Evolutionary conservation across 2,329 filamentous ascomycete genomes (phyloP), one percentile per base, ranked within the genome.

Genomic region (Monosporascus cannonballus): DNA sequence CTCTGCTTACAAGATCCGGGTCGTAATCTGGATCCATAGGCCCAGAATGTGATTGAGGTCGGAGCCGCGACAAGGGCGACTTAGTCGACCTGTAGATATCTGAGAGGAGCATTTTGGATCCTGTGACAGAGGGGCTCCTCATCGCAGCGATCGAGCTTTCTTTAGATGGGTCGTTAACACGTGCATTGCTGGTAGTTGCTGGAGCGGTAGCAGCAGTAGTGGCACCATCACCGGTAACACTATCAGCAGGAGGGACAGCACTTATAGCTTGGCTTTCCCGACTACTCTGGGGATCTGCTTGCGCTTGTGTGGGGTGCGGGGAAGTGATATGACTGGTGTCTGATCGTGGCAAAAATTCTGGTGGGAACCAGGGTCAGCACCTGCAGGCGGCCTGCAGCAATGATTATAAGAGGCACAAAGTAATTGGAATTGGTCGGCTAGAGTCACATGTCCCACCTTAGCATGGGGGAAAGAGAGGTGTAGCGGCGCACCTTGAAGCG

Each of bases 1-100:
- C 83, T 61, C 74, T 78, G 64, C 79, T 84, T 48, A 83, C 67
- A 6, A 86, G 73, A 62, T 86, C 83, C 20, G 79, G 75, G 55
- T 85, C 79, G 60, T 83, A 79, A 60, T 83, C 73, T 44, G 70
- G 59, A 47, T 57, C 56, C 45, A 56, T 54, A 50, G 51, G 62
- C 65, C 55, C 62, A 50, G 51, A 61, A 54, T 55, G 66, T 56
- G 60, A 66, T 59, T 61, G 64, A 56, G 71, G 72, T 38, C 79
- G 77, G 52, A 81, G 67, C 62, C 78, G 80, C 54, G 74, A 71
- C 51, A 82, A 69, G 9, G 79, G 77, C 41, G 76, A 76, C 62
- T 75, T 77, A 41, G 78, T 76, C 49, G 75, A 77, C 67, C 77
- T 82, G 67, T 82, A 83, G 49, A 83, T 71, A 61, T 81, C 80